These are phyloP conservation scores for Naematelia encephala DNA, from an alignment of 768 basidiomycete species.

Conservation along the genomic window DNA sequence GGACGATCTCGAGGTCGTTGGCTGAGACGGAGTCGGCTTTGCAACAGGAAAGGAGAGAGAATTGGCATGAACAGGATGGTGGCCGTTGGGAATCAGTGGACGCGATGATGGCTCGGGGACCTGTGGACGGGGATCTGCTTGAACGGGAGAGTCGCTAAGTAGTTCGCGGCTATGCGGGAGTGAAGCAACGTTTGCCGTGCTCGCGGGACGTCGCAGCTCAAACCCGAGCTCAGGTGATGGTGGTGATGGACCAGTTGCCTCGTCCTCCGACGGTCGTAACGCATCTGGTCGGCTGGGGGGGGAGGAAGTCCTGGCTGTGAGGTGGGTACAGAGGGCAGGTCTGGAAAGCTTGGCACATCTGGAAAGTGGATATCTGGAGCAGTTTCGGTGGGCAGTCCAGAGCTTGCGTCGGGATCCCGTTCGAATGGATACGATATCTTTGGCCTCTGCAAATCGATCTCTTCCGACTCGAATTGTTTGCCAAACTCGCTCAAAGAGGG, in stretches of 20 bases:
- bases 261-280: constrained; percentile 5
- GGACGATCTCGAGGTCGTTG: constrained; percentile 5
- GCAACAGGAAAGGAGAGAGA: constrained; percentile 24
- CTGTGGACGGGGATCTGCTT: background rate
- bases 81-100: constrained; percentile 9
- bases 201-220: constrained; percentile 12
- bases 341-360: constrained; percentile 29
- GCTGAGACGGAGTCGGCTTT: constrained; percentile 22
- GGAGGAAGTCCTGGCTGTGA: constrained; percentile 25
- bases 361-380: constrained; percentile 29
- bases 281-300: constrained; percentile 21
- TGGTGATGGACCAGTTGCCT: constrained; percentile 2
- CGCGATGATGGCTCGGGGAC: constrained; percentile 1
- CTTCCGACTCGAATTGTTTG: constrained; percentile 32
- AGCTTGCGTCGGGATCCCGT: background rate
- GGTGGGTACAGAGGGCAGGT: constrained; percentile 36
- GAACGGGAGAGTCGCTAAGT: constrained; percentile 1
- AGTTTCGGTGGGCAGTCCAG: constrained; percentile 4
- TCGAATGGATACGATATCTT: background rate
- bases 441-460: background rate
- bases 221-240: constrained; percentile 5
- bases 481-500: constrained; percentile 47
- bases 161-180: background rate
- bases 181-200: constrained; percentile 11
- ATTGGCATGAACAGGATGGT: background rate